Evolutionary conservation across 2,329 filamentous ascomycete species (phyloP), one percentile per base, ranked within the genome.

Genomic region (Penicillium sp.): DNA sequence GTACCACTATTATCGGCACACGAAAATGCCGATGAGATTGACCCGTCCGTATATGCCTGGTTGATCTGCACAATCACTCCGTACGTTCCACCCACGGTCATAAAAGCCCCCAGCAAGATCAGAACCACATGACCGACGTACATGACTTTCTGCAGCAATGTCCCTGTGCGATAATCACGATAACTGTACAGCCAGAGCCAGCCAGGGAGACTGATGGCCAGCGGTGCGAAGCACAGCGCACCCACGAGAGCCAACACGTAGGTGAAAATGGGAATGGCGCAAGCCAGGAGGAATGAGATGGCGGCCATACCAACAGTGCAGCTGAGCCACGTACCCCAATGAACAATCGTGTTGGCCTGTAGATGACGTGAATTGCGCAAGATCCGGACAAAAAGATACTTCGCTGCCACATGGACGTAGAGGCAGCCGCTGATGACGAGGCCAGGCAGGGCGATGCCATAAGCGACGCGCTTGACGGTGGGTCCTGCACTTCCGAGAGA

Each of bases 401-500:
- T 81, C 1, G 76, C 72, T 1, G 73, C 74, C 18, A 63, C 62
- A 38, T 66, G 76, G 11, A 74, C 58, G 53, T 75, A 76, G 1
- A 76, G 55, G 37, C 68, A 69, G 1, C 68, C 71, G 44, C 71
- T 74, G 36, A 83, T 74, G 28, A 78, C 65, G 4, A 84, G 68
- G 1, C 79, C 79, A 4, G 76, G 67, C 7, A 83, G 61, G 3
- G 74, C 81, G 39, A 84, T 70, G 3, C 81, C 82, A 55, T 84
- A 85, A 0, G 79, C 66, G 0, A 83, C 72, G 61, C 80, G 82
- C 67, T 84, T 83, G 54, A 84, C 69, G 0, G 72, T 75, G 4
- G 71, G 68, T 8, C 82, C 81, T 0, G 82, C 82, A 34, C 75
- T 80, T 12, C 81, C 81, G 0, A 85, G 73, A 1, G 80, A 79